Conservation (phyloP, 164 flowering plant genomes). For the Magnolia officinalis region DNA sequence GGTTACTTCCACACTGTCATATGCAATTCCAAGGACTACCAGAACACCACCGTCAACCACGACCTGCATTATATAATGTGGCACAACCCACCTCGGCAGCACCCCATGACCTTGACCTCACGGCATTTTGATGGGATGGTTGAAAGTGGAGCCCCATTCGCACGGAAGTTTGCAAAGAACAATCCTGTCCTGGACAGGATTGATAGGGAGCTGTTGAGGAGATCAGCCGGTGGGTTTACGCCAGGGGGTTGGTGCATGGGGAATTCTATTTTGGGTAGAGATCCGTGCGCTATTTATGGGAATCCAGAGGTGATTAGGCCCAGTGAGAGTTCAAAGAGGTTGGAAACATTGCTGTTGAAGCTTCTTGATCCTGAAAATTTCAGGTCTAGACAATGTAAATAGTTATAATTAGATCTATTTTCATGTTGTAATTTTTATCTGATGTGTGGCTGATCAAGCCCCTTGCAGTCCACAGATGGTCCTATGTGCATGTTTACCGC, state of each 20-base stretch:
- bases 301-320: slow-evolving; percentile 51
- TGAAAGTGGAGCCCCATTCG: slow-evolving; percentile 73
- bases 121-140: slow-evolving; percentile 57
- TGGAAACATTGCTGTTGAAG: slow-evolving; percentile 52
- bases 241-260: slow-evolving; percentile 82
- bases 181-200: slow-evolving; percentile 62
- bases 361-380: slow-evolving; percentile 64
- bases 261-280: slow-evolving; percentile 28
- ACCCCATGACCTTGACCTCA: slow-evolving; percentile 39
- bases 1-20: slow-evolving; percentile 82
- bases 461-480: background rate
- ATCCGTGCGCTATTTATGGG: slow-evolving; percentile 49
- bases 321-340: slow-evolving; percentile 48
- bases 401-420: slow-evolving; percentile 1
- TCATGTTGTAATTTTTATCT: background rate
- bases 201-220: slow-evolving; percentile 47
- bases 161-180: slow-evolving; percentile 41
- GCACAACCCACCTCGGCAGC: slow-evolving; percentile 60
- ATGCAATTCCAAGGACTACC: slow-evolving; percentile 77
- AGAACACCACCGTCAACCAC: slow-evolving; percentile 73
- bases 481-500: background rate
- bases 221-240: slow-evolving; percentile 35
- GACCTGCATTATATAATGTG: slow-evolving; percentile 64
- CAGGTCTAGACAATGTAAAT: slow-evolving; percentile 69
- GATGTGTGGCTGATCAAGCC: background rate